Evolutionary conservation across 2,329 filamentous ascomycete genomes (phyloP), one percentile per base, ranked within the genome.

Genomic region (Beauveria rudraprayagi): DNA sequence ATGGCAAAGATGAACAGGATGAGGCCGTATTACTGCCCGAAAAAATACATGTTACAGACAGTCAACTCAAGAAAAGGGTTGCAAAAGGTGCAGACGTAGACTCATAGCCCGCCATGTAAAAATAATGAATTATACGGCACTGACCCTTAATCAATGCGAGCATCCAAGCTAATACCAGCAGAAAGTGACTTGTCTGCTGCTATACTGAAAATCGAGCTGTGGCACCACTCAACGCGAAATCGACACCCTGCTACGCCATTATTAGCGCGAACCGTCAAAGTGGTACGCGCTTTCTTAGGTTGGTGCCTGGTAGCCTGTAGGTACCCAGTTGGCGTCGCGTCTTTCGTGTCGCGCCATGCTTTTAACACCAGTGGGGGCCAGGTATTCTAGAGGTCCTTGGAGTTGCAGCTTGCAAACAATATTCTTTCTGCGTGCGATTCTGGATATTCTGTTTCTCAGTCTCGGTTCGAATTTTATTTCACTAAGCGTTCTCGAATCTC

Each of bases 21-120:
- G 65, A 70, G 37, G 65, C 65, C 7, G 64, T 70, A 14, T 44
- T 72, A 26, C 51, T 74, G 3, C 50, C 64, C 30, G 63, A 65
- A 8, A 70, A 69, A 22, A 64, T 65, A 3, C 61, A 65, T 26
- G 57, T n/a, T 5, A 22, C 28, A 2, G 41, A 41, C n/a, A n/a
- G 9, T 41, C 55, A 59, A 14, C 26, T 59, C 50, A 62, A 58
- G 40, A 37, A 19, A 34, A 34, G 61, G 19, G 5, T 41, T 11
- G 43, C 17, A 26, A 52, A 28, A 26, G 19, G 19, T 50, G 10
- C 43, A 10, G 43, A 7, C 28, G 28, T 26, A 47, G 50, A 40
- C 16, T 40, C 17, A 55, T 9, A n/a, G 26, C 4, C 16, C 41
- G 50, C 9, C n/a, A 10, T 40, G 9, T 11, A 37, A 4, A 14